Evolutionary conservation across 306 rosid species (phyloP).

Genomic region (Corylus americana): DNA sequence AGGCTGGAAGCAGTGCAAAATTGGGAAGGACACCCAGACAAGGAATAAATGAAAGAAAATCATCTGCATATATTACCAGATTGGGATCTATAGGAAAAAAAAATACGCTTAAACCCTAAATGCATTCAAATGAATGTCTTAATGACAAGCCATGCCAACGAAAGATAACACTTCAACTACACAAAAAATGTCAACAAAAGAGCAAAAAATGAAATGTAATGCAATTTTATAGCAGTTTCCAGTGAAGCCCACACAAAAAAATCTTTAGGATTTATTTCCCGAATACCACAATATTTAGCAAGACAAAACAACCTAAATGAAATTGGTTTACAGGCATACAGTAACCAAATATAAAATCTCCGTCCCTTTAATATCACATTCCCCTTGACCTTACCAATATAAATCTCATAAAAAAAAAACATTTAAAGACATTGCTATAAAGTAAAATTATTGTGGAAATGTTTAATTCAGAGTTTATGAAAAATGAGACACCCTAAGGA

Average conservation of each 20-base stretch:
- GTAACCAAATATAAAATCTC: background rate
- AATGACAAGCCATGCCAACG: background rate
- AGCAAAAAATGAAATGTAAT: background rate
- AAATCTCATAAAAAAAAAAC: background rate
- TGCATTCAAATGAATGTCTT: background rate
- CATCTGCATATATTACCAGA: background rate
- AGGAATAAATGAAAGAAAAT: background rate
- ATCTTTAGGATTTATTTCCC: background rate
- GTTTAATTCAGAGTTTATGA: background rate
- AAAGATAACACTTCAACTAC: background rate
- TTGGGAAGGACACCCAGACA: background rate
- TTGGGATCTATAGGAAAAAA: background rate
- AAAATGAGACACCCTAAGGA: background rate
- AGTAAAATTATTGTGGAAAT: background rate
- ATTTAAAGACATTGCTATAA: background rate
- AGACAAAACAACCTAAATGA: background rate
- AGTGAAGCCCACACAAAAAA: background rate
- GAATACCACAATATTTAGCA: background rate
- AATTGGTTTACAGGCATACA: background rate
- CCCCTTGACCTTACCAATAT: background rate
- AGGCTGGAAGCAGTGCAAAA: background rate
- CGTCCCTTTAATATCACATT: background rate
- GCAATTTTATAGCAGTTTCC: background rate
- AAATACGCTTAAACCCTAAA: background rate
- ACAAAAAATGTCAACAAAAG: background rate